Base-by-base conservation (phyloP, 352 stramenopile genomes). In the Phytopythium kandeliae region DNA sequence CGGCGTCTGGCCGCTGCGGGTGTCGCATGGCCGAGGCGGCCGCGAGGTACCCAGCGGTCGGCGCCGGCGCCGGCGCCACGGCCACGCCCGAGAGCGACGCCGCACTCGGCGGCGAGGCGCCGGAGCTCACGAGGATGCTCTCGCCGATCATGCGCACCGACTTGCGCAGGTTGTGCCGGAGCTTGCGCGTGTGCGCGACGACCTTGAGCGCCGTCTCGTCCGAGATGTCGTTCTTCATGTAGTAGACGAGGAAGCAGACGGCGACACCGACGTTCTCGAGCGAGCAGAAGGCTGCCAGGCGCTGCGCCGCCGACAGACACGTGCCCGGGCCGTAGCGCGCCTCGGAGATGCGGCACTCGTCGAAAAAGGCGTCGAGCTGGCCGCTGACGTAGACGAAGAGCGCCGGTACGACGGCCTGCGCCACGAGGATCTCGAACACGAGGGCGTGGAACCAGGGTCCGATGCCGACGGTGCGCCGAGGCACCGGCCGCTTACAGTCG, bases 331-430 rank as follows among this genome's bases (percentile, higher is more conserved):
- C 74, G 51, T 83, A 85, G 2, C 69, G 61, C 9, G 52, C 43
- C 43, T 68, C 56, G 1, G 51, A 60, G 44, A 82, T 70, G 34
- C 52, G 41, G 35, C 74, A 83, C 34, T 58, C 48, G 15, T 48
- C 6, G 48, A 71, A 73, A 49, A 79, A 85, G 25, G 74, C 67
- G 47, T 85, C 74, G 25, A 83, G 63, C 50, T 83, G 71, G n/a
- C 74, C 74, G 30, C 71, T 82, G 19, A 82, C 71, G 48, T 78
- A 82, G n/a, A 85, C 74, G 40, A 83, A 83, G 13, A 85, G 68
- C 25, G 55, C 71, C 0, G 71, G 71, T 31, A 83, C 74, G 33
- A 81, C 55, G 13, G 83, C 56, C 38, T 70, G 67, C 28, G 71
- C 74, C 11, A 71, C 45, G 15, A 76, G 37, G 28, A 80, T 73